phyloP scores from a whole-genome alignment of 257 asterid genomes.

The Solanum acaule region DNA sequence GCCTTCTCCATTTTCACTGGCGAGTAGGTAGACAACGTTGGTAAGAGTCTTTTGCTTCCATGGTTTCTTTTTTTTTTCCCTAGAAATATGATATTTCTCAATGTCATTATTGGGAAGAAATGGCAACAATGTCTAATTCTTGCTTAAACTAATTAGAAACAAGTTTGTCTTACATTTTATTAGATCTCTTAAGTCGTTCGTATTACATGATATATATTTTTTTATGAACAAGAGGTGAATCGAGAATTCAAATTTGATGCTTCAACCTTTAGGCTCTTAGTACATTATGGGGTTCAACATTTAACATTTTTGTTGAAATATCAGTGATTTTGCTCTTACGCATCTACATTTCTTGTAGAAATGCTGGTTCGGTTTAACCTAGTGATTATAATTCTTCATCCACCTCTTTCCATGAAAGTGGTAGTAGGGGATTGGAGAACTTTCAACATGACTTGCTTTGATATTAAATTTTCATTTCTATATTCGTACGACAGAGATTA shows the following conservation, averaged over 20 bases:
- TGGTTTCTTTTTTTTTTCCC: neutral
- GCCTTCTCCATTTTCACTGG: neutral
- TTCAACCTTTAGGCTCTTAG: neutral
- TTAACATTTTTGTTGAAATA: neutral
- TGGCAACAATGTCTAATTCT: neutral
- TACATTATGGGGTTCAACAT: neutral
- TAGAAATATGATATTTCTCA: neutral
- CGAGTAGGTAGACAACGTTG: neutral
- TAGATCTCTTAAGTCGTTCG: neutral
- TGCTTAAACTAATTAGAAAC: neutral
- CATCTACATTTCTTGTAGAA: neutral
- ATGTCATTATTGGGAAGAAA: neutral
- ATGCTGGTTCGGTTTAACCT: neutral
- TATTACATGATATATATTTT: neutral
- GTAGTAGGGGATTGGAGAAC: neutral
- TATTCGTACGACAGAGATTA: slow-evolving; percentile 35
- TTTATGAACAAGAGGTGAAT: neutral
- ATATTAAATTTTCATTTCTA: neutral
- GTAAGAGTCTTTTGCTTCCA: neutral
- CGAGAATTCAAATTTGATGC: neutral
- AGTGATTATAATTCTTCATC: neutral
- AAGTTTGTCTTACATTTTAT: neutral
- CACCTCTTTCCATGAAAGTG: neutral
- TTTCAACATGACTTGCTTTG: neutral
- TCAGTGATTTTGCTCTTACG: neutral